These are phyloP conservation scores for Aureobasidium lini DNA, from an alignment of 2,329 filamentous ascomycete genomes.

Conservation along the genomic window DNA sequence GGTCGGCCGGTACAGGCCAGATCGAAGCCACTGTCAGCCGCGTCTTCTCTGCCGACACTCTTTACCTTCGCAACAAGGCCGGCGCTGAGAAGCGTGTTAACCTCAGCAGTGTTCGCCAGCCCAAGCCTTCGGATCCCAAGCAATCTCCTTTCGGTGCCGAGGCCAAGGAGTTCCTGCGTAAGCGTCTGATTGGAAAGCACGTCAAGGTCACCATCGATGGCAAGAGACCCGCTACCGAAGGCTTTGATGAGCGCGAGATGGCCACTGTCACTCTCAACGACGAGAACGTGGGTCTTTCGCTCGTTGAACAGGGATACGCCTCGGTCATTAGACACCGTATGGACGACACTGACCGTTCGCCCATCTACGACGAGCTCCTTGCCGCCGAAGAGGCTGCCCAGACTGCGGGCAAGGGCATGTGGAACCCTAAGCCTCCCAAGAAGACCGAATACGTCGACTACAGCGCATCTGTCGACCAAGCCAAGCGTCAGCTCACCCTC, in stretches of 20 bases:
- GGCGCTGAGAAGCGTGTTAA: slow-evolving; percentile 84
- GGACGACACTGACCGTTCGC: slow-evolving; percentile 87
- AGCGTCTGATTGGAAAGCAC: slow-evolving; percentile 92
- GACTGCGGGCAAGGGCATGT: slow-evolving; percentile 86
- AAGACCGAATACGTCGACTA: slow-evolving; percentile 78
- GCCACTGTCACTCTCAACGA: slow-evolving; percentile 76
- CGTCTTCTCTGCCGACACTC: slow-evolving; percentile 79
- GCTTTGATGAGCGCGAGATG: slow-evolving; percentile 90
- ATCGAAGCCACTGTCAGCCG: slow-evolving; percentile 78
- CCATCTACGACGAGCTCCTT: slow-evolving; percentile 86
- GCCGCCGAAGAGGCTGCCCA: slow-evolving; percentile 75
- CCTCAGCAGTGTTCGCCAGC: slow-evolving; percentile 86
- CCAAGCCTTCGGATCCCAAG: slow-evolving; percentile 78
- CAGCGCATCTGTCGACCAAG: slow-evolving; percentile 87
- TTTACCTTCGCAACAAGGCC: slow-evolving; percentile 77
- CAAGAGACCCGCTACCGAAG: slow-evolving; percentile 79
- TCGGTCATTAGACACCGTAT: slow-evolving; percentile 92
- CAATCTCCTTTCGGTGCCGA: slow-evolving; percentile 86
- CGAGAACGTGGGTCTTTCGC: slow-evolving; percentile 74
- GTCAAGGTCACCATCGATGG: slow-evolving; percentile 85
- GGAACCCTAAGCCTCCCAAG: slow-evolving; percentile 82
- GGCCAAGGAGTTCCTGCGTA: slow-evolving; percentile 91
- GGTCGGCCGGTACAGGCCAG: slow-evolving; percentile 52
- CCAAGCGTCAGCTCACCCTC: slow-evolving; percentile 83
- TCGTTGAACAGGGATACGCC: slow-evolving; percentile 90